phyloP scores from a whole-genome alignment of 495 filamentous ascomycete genomes.

The Lineolata rhizophorae region DNA sequence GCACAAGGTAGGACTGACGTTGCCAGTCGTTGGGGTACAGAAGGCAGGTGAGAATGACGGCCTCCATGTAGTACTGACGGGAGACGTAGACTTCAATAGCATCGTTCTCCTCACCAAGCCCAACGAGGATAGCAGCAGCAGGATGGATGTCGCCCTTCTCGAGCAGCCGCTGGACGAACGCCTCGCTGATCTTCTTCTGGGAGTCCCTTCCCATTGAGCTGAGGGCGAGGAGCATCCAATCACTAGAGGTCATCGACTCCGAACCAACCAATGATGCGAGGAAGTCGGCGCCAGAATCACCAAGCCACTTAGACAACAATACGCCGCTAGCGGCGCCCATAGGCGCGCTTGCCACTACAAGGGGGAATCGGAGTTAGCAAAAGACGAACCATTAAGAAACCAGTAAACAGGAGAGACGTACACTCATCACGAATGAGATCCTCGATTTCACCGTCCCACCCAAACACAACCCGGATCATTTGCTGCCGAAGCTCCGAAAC shows the following conservation, averaged over 20 bases:
- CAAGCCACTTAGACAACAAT: conserved; percentile 76
- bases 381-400: too few relatives aligned
- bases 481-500: conserved; percentile 71
- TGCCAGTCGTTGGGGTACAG: conserved; percentile 54
- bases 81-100: conserved; percentile 94
- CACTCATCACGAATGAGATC: conserved; percentile 67
- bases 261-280: conserved; percentile 54
- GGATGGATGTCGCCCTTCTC: conserved; percentile 83
- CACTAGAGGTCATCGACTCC: conserved; percentile 65
- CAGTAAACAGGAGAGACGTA: conserved; percentile 16
- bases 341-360: too few relatives aligned
- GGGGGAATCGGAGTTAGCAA: too few relatives aligned
- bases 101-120: conserved; percentile 80
- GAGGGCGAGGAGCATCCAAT: conserved; percentile 93
- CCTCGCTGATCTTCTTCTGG: conserved; percentile 74
- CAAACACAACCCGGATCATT: conserved; percentile 90
- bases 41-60: conserved; percentile 56
- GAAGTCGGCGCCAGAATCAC: conserved; percentile 60
- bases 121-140: conserved; percentile 74
- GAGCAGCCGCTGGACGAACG: conserved; percentile 76
- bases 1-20: conserved; percentile 63
- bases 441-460: conserved; percentile 75
- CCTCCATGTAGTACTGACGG: conserved; percentile 79
- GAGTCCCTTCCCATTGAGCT: conserved; percentile 67
- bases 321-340: conserved; percentile 58